These are phyloP conservation scores for Centella asiatica DNA, from an alignment of 129 eudicot genomes.

Conservation along the genomic window DNA sequence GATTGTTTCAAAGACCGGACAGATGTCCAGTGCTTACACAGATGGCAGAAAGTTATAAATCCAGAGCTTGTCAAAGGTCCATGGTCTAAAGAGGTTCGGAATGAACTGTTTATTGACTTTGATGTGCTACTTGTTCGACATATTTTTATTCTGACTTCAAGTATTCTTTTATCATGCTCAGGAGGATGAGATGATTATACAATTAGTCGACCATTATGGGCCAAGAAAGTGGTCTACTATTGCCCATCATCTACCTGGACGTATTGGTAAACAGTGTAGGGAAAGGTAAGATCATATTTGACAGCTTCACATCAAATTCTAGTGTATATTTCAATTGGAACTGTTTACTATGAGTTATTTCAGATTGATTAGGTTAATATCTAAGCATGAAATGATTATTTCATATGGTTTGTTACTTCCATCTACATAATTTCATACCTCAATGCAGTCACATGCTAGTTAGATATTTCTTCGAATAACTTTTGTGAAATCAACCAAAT, in stretches of 20 bases:
- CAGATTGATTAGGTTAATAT: background rate
- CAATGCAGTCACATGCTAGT: no score
- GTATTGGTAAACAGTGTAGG: constrained; percentile 91
- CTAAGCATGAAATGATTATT: no score
- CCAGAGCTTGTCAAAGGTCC: constrained; percentile 95
- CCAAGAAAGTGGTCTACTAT: constrained; percentile 90
- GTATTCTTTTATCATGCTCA: constrained; percentile 17
- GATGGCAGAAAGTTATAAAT: constrained; percentile 91
- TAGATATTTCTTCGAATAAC: no score
- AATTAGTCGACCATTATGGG: constrained; percentile 54
- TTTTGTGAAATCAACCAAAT: no score
- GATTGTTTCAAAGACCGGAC: constrained; percentile 81
- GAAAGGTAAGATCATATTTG: constrained; percentile 49
- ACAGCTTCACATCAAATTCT: background rate
- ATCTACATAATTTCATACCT: no score
- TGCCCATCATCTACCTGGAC: constrained; percentile 81
- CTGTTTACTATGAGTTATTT: background rate
- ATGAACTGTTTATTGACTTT: background rate
- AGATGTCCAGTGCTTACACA: constrained; percentile 83
- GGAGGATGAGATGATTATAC: constrained; percentile 81
- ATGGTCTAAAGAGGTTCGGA: constrained; percentile 84
- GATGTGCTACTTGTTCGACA: constrained; percentile 3
- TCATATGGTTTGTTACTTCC: no score
- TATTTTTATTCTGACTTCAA: background rate
- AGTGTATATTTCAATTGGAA: background rate